Base-by-base conservation (phyloP, 164 flowering plant genomes). In the Annona cherimola region DNA sequence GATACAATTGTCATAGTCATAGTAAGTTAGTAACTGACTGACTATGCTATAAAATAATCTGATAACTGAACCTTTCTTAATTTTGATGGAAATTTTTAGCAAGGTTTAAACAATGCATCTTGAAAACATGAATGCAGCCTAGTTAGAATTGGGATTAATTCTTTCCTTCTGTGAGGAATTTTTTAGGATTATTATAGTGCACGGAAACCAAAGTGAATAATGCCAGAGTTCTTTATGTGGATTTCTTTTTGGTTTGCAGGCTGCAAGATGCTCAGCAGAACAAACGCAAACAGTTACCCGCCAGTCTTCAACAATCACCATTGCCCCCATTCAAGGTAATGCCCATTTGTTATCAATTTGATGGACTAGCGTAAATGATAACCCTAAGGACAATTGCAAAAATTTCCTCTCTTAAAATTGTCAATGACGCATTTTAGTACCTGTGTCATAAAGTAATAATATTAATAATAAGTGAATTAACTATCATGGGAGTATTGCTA, bases 271-370 rank as follows among this genome's bases (percentile, higher is more conserved):
- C 74, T 79, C 76, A 63, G 88, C 85, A 43, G 93, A 81, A 75
- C 97, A 91, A 76, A 90, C 96, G 26, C 97, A 91, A 74, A 91
- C 97, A 1, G 78, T 91, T 64, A 85, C 89, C 4, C 91, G 87
- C 14, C 73, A 91, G 72, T 81, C 93, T 44, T 85, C 97, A 69
- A 88, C 92, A 66, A 90, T 88, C 41, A 91, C 94, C 20, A 77
- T 84, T 71, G 85, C 94, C 60, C 97, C 94, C 20, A 66, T 84
- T 75, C 85, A 83, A 74, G 84, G 85, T 83, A 76, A 70, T 61
- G 67, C 41, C 42, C 39, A 42, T 50, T 40, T 42, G 8, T 57
- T 35, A 18, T 7, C 57, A 6, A 55, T 57, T 39, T 26, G 60
- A 4, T 35, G 3, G 45, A 42, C 42, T 42, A 64, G 45, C 12